Conservation (phyloP, 805 yeast genomes). For the Dipodascus geniculatus region DNA sequence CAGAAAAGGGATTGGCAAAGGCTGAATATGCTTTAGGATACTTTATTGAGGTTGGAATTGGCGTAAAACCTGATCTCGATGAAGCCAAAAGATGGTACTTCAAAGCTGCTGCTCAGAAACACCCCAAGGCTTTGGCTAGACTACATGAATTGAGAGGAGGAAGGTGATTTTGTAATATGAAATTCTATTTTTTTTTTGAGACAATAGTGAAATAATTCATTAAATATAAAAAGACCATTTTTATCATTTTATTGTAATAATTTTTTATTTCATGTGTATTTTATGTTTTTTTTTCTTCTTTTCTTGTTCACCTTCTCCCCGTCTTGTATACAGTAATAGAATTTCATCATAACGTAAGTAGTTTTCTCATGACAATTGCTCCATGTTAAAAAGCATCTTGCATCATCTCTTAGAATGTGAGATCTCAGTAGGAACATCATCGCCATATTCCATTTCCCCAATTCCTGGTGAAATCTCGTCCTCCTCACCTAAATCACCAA, state of each 20-base stretch:
- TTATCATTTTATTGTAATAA: too few species aligned
- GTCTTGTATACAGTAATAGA: background rate
- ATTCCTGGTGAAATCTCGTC: background rate
- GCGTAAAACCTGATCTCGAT: conserved; percentile 37
- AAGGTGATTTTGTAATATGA: background rate
- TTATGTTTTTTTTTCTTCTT: background rate
- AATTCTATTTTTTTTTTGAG: background rate
- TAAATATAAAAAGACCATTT: background rate
- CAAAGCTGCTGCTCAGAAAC: conserved; percentile 54
- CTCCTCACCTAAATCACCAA: background rate
- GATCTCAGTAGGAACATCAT: conserved; percentile 1
- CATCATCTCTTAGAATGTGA: background rate
- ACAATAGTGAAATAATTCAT: background rate
- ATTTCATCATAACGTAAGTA: background rate
- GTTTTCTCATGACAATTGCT: too few species aligned
- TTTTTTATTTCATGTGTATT: background rate
- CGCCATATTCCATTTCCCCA: background rate
- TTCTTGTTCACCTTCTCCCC: background rate
- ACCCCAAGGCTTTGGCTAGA: conserved; percentile 39
- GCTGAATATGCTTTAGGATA: conserved; percentile 66
- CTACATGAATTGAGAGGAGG: conserved; percentile 20
- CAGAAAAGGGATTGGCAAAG: conserved; percentile 53
- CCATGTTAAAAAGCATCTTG: too few species aligned
- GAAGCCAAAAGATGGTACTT: conserved; percentile 45
- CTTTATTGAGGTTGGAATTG: conserved; percentile 60